phyloP scores from a whole-genome alignment of 1,284 basidiomycete genomes.

The Irpex rosettiformis region DNA sequence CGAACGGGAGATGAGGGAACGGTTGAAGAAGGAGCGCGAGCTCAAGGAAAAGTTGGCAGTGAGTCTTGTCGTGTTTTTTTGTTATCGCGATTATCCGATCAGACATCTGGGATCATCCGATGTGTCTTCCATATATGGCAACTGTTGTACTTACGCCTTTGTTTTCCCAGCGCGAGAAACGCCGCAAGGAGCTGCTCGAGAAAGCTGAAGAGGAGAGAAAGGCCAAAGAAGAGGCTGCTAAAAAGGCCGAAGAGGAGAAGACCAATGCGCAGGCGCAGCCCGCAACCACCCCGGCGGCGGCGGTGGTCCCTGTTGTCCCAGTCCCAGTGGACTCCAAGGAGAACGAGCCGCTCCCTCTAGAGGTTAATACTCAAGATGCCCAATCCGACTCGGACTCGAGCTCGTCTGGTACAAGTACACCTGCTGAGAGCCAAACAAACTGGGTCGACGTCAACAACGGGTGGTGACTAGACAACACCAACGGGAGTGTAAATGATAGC shows the following conservation, averaged over 20 bases:
- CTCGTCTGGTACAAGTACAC: constrained; percentile 20
- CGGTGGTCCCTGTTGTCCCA: background rate
- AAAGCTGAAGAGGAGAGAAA: constrained; percentile 34
- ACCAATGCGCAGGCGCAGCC: constrained; percentile 20
- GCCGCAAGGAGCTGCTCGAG: constrained; percentile 47
- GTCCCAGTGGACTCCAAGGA: constrained; percentile 21
- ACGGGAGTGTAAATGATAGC: background rate
- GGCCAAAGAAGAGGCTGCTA: constrained; percentile 33
- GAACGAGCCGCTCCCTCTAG: constrained; percentile 17
- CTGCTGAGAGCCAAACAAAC: constrained; percentile 24
- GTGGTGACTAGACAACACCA: constrained; percentile 18
- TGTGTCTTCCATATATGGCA: background rate
- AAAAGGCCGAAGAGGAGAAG: constrained; percentile 20
- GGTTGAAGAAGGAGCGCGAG: constrained; percentile 64
- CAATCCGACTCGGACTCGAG: constrained; percentile 25
- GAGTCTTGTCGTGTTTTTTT: constrained; percentile 24
- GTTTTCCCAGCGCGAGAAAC: constrained; percentile 50
- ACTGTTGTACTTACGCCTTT: constrained; percentile 11
- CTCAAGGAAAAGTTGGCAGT: constrained; percentile 61
- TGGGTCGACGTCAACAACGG: constrained; percentile 19
- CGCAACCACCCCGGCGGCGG: background rate
- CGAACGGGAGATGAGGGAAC: constrained; percentile 69
- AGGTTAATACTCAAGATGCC: background rate
- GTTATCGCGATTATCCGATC: constrained; percentile 26
- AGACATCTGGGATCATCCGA: constrained; percentile 10